phyloP scores from a whole-genome alignment of 2,329 filamentous ascomycete genomes.

The Fusarium papillatum region DNA sequence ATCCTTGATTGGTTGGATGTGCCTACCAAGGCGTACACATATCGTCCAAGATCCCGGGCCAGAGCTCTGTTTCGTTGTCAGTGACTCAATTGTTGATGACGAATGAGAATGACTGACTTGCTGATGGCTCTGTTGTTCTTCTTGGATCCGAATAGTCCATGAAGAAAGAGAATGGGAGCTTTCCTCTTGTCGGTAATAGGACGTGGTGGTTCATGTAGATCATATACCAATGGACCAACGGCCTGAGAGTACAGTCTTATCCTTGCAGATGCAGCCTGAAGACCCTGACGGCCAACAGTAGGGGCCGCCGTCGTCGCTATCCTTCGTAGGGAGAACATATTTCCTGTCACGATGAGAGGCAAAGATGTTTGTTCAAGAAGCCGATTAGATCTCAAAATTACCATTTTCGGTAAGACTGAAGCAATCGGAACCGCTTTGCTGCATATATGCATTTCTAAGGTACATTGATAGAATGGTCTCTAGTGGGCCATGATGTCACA shows the following conservation, averaged over 20 bases:
- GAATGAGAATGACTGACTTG: slow-evolving; percentile 74
- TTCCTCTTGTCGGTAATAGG: slow-evolving; percentile 53
- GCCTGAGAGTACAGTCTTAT: slow-evolving; percentile 38
- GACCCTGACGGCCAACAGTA: slow-evolving; percentile 3
- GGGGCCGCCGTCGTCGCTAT: slow-evolving; percentile 15
- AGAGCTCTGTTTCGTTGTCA: slow-evolving; percentile 70
- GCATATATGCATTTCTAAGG: slow-evolving; percentile 40
- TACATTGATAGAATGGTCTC: background rate
- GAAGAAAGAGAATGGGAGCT: slow-evolving; percentile 86
- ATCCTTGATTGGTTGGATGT: slow-evolving; percentile 10
- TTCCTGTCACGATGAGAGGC: slow-evolving; percentile 12
- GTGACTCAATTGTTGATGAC: background rate
- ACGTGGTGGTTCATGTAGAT: slow-evolving; percentile 73
- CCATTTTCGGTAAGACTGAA: slow-evolving; percentile 32
- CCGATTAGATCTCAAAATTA: slow-evolving; percentile 37
- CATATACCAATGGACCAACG: slow-evolving; percentile 67
- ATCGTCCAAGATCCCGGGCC: slow-evolving; percentile 83
- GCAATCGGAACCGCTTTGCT: slow-evolving; percentile 31
- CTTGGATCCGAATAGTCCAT: slow-evolving; percentile 95
- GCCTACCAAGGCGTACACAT: slow-evolving; percentile 84
- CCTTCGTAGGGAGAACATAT: slow-evolving; percentile 36
- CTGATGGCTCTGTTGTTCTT: slow-evolving; percentile 95
- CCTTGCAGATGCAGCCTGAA: background rate
- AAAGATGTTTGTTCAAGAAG: slow-evolving; percentile 22
- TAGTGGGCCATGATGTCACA: slow-evolving; percentile 31